Conservation (phyloP, 139 green algal genomes). For the Coelastrella sp. region DNA sequence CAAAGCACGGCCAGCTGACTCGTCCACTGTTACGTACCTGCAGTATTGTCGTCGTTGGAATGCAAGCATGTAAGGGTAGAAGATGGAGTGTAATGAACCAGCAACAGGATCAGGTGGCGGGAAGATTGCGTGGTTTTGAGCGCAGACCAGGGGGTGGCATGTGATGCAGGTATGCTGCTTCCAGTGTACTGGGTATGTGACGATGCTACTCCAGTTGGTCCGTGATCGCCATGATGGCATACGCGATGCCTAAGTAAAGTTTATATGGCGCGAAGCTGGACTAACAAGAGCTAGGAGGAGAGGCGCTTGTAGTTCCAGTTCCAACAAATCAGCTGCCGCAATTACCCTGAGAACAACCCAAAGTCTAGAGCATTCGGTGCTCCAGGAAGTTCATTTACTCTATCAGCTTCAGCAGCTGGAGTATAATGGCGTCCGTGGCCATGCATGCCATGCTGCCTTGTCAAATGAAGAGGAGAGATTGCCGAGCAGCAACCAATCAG, state of each 20-base stretch:
- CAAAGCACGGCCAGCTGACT: conserved; percentile 71
- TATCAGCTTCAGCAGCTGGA: conserved; percentile 49
- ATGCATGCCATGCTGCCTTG: background rate
- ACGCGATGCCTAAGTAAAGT: background rate
- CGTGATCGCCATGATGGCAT: background rate
- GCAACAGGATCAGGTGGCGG: background rate
- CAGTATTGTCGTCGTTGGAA: background rate
- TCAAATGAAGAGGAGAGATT: background rate
- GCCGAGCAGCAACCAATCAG: background rate
- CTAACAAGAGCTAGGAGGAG: background rate
- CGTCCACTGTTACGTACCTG: conserved; percentile 88
- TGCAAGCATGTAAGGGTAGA: background rate
- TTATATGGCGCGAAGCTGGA: background rate
- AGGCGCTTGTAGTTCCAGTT: background rate
- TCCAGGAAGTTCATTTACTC: conserved; percentile 58
- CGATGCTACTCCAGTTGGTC: background rate
- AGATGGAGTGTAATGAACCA: background rate
- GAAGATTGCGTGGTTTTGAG: background rate
- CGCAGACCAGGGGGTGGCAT: no score
- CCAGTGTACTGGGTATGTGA: background rate
- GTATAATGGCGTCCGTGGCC: conserved; percentile 34
- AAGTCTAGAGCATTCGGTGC: conserved; percentile 45
- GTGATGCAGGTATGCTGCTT: no score
- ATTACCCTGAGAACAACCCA: conserved; percentile 52
- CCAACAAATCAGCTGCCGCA: background rate